phyloP scores from a whole-genome alignment of 495 filamentous ascomycete species.

The Annulohypoxylon moriforme region DNA sequence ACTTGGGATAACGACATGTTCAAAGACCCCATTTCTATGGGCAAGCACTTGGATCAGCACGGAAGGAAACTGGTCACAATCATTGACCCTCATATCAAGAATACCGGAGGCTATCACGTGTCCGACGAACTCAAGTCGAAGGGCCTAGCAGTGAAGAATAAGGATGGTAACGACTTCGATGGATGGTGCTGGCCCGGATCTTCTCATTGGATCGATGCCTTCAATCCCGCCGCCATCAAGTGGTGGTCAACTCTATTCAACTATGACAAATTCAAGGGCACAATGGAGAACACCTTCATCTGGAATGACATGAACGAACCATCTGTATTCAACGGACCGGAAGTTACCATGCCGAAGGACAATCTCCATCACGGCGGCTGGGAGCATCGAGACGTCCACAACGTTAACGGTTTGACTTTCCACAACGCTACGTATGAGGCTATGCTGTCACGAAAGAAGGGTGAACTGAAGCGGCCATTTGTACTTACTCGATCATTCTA shows the following conservation, averaged over 20 bases:
- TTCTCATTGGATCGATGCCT: slow-evolving; percentile 94
- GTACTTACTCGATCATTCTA: slow-evolving; percentile 93
- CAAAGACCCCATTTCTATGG: slow-evolving; percentile 85
- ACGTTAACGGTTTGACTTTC: slow-evolving; percentile 92
- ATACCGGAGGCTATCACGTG: slow-evolving; percentile 78
- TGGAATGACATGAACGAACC: slow-evolving; percentile 99
- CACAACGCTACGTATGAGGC: slow-evolving; percentile 92
- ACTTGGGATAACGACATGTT: slow-evolving; percentile 93
- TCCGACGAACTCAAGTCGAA: slow-evolving; percentile 85
- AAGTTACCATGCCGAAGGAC: slow-evolving; percentile 98
- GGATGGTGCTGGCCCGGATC: slow-evolving; percentile 99
- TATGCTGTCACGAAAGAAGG: slow-evolving; percentile 80
- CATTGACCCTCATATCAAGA: slow-evolving; percentile 98
- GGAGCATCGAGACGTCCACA: slow-evolving; percentile 98
- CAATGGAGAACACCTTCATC: slow-evolving; percentile 84
- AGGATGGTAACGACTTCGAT: slow-evolving; percentile 88
- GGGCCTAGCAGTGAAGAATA: slow-evolving; percentile 84
- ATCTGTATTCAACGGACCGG: slow-evolving; percentile 97
- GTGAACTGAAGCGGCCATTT: slow-evolving; percentile 82
- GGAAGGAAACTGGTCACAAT: slow-evolving; percentile 93
- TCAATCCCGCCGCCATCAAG: slow-evolving; percentile 83
- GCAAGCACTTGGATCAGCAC: slow-evolving; percentile 81
- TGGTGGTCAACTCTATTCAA: slow-evolving; percentile 94
- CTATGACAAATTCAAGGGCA: slow-evolving; percentile 85
- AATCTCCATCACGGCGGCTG: slow-evolving; percentile 91